Base-by-base conservation (phyloP, 371 early-diverging fungal genomes). In the Rhizomucor miehei region DNA sequence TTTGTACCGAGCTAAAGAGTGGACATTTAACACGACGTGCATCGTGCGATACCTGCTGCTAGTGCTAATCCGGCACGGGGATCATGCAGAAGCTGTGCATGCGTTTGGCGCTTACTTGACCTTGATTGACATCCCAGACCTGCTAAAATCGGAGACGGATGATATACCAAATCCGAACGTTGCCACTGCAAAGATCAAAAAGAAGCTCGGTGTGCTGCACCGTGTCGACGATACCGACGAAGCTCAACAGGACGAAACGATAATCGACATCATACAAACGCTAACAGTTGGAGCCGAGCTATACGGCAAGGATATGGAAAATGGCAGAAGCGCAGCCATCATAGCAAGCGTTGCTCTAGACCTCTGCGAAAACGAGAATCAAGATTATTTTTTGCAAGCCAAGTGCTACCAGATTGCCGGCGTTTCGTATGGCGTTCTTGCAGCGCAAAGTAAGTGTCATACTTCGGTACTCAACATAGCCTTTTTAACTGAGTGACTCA, bases 1-100 rank as follows among this genome's bases (percentile, higher is more conserved):
- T 5, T 65, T 91, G 40, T 84, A 89, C 56, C 77, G 86, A 17
- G 81, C 85, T 6, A 69, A 85, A 0, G 77, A 80, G 53, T 73
- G 78, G 34, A 88, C 90, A 0, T 90, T 86, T 63, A 88, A 91
- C 57, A 88, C 89, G 3, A 89, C 89, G 13, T 65, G 74, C 1
- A 79, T 89, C 41, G 51, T 86, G 35, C 87, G 89, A 0, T 86
- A 85, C 58, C 57, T 91, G 20, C 77, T 85, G 53, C 70, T 67
- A 38, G 70, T 83, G 0, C 66, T 89, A 21, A 63, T 80, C n/a
- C 70, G 66, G 16, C 60, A 84, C 19, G 89, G 90, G n/a, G 88
- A 90, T 51, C 89, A 80, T 63, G 83, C 85, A 29, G 91, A 91
- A 63, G 90, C 89, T 0, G 77, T 82, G 21, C 63, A 88, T 61